These are phyloP conservation scores for Desmodesmus armatus DNA, from an alignment of 139 green algal genomes.

Conservation along the genomic window DNA sequence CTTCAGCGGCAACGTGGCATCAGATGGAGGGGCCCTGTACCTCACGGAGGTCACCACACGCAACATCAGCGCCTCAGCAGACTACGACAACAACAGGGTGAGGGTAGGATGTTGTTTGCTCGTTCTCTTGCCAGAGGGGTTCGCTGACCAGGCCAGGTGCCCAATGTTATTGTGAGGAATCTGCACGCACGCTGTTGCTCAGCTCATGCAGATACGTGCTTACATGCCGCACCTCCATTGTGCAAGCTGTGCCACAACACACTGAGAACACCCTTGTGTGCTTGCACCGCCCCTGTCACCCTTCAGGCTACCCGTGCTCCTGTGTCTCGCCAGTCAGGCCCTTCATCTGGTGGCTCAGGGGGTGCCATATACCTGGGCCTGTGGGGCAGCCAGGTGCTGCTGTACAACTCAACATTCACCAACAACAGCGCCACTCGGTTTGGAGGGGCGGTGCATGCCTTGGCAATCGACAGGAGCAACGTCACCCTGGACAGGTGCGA, in stretches of 20 bases:
- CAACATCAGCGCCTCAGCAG: background rate
- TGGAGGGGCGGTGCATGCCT: slow-evolving; percentile 7
- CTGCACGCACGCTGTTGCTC: too few relatives aligned
- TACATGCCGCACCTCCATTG: too few relatives aligned
- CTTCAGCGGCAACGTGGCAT: slow-evolving; percentile 18
- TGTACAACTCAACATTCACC: slow-evolving; percentile 10
- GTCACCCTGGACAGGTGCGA: background rate
- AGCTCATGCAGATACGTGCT: too few relatives aligned
- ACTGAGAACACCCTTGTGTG: too few relatives aligned
- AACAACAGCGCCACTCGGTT: slow-evolving; percentile 7
- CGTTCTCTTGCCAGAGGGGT: too few relatives aligned
- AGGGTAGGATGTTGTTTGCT: background rate
- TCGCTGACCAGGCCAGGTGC: too few relatives aligned
- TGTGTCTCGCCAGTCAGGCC: too few relatives aligned
- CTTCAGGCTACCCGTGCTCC: too few relatives aligned
- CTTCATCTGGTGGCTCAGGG: slow-evolving; percentile 3
- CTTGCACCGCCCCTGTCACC: too few relatives aligned
- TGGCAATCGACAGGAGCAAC: slow-evolving; percentile 29
- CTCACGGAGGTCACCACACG: slow-evolving; percentile 12
- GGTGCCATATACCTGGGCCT: slow-evolving; percentile 37
- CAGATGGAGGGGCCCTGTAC: slow-evolving; percentile 29
- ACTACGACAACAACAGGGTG: slow-evolving; percentile 23
- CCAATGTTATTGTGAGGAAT: too few relatives aligned
- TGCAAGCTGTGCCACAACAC: too few relatives aligned
- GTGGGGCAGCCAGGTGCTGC: background rate